Base-by-base conservation (phyloP, 306 rosid species). In the Carpinus fangiana region DNA sequence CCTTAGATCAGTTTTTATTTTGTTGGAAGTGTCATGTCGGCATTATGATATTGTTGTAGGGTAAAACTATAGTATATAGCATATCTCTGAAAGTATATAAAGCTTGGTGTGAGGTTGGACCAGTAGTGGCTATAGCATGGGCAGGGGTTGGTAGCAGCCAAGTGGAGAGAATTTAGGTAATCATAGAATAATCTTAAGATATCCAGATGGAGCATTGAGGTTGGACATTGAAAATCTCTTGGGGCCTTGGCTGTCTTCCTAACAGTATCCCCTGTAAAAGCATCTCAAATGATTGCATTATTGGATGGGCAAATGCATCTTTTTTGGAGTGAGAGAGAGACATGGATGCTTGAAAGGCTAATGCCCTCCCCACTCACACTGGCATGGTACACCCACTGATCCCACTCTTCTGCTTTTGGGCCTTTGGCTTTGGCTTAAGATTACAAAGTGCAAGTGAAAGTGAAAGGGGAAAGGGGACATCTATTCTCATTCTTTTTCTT, bases 341-440 rank as follows among this genome's bases (percentile, higher is more conserved):
- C 82, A 80, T 71, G 68, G 90, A 83, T 85, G 86, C 89, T 81
- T 72, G 45, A 36, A 54, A 54, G 75, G 75, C 78, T 87, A 86
- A 84, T 90, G 97, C 85, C 84, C 76, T 77, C 3, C 83, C 89
- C 91, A 90, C 97, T 88, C 85, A 82, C 60, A 41, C 45, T 61
- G 65, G 79, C 68, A 78, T 67, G 84, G 76, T 18, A 65, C 82
- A 68, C 77, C 84, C 81, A 80, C 87, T 26, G 66, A 80, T 72
- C 77, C 83, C 81, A 80, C 87, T 26, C 76, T 75, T 26, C 76
- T 75, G 48, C 82, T 84, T 89, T 59, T 21, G 23, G 7, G 65
- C 34, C 7, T 59, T 85, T 81, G 82, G 85, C 81, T 60, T 84
- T 31, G 34, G 34, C 34, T 31, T 31, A 31, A 82, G 80, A 84